Percentiles rank a stretch among this genome's conserved stretches.
Conservation (phyloP, 331 rosid genomes). For the Malus hybrid region DNA sequence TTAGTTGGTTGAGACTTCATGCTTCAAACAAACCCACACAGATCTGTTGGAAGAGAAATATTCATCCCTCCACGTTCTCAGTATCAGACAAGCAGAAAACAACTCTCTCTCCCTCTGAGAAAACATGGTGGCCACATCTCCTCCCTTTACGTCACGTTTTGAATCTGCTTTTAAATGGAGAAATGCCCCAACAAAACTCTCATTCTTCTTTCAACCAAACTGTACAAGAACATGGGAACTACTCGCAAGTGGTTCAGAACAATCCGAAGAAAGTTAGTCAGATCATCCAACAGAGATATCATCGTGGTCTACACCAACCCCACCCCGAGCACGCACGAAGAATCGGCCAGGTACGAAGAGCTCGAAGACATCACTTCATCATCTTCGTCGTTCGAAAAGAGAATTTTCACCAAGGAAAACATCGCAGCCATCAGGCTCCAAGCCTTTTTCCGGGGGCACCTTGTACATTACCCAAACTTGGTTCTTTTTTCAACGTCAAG, state of each 20-base stretch:
- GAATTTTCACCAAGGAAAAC: conserved; percentile 15
- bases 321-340: conserved; percentile 20
- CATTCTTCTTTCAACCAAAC: not conserved
- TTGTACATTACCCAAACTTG: conserved; percentile 33
- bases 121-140: conserved; percentile 25
- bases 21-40: conserved; percentile 5
- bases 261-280: conserved; percentile 29
- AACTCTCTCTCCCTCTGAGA: not conserved
- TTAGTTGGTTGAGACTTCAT: not conserved
- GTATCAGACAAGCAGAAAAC: conserved; percentile 6
- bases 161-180: not conserved
- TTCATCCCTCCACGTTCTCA: conserved; percentile 32
- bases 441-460: conserved; percentile 78
- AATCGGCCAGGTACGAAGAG: not conserved
- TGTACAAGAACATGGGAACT: conserved; percentile 28
- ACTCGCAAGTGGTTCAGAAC: conserved; percentile 42
- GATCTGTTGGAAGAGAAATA: not conserved
- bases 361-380: not conserved
- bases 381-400: not conserved
- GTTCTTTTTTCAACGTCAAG: not conserved
- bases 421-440: conserved; percentile 66
- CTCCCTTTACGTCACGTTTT: conserved; percentile 16
- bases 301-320: conserved; percentile 25
- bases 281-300: conserved; percentile 31
- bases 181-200: not conserved